Evolutionary conservation across 805 yeast species (phyloP).

Genomic region (Candida multigemmis): DNA sequence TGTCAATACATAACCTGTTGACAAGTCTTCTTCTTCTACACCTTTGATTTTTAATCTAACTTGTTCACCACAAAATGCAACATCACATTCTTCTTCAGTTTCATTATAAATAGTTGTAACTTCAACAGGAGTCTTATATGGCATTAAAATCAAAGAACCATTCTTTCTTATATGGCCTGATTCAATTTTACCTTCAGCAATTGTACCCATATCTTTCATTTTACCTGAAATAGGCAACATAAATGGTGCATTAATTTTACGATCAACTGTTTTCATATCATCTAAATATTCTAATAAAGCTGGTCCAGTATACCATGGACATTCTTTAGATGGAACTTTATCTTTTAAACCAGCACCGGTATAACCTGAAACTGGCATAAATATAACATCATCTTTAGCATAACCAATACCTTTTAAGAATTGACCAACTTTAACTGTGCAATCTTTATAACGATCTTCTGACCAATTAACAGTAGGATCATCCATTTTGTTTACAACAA

Average conservation of each 20-base stretch:
- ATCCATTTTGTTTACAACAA: conserved; percentile 97
- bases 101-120: conserved; percentile 85
- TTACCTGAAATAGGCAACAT: conserved; percentile 94
- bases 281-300: conserved; percentile 86
- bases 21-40: conserved; percentile 93
- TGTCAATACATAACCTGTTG: conserved; percentile 85
- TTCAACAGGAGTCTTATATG: conserved; percentile 77
- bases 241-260: conserved; percentile 90
- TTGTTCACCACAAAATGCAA: conserved; percentile 95
- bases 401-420: conserved; percentile 89
- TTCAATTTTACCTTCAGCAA: conserved; percentile 97
- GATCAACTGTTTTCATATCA: conserved; percentile 66
- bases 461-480: conserved; percentile 97
- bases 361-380: conserved; percentile 97
- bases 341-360: conserved; percentile 96
- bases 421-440: conserved; percentile 69
- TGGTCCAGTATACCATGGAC: conserved; percentile 96
- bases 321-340: conserved; percentile 51
- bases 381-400: conserved; percentile 72
- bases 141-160: conserved; percentile 76
- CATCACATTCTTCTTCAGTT: conserved; percentile 87
- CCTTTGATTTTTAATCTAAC: conserved; percentile 90
- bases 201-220: conserved; percentile 94
- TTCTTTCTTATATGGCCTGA: conserved; percentile 88
- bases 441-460: conserved; percentile 90